Evolutionary conservation across 495 filamentous ascomycete species (phyloP).

Genomic region (Neurospora africana): DNA sequence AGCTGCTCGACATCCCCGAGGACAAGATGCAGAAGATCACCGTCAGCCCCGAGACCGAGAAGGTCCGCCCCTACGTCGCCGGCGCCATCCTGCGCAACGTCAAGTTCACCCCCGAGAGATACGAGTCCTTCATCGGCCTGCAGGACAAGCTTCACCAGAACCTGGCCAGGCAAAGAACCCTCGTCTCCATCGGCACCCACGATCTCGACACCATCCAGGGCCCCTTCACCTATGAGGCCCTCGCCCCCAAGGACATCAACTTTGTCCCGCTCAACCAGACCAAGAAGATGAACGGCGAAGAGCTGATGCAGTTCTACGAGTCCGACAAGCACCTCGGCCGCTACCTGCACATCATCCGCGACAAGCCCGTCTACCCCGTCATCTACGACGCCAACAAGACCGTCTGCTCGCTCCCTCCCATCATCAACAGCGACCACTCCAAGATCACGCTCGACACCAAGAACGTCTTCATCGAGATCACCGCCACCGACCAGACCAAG

Average conservation of each 20-base stretch:
- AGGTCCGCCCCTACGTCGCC: conserved; percentile 76
- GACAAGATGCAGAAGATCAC: conserved; percentile 70
- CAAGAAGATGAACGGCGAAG: conserved; percentile 71
- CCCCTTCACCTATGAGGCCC: conserved; percentile 92
- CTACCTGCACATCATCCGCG: conserved; percentile 85
- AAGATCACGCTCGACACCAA: conserved; percentile 85
- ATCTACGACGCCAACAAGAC: conserved; percentile 81
- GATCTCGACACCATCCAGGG: conserved; percentile 89
- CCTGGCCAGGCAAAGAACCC: conserved; percentile 79
- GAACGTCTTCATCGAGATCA: conserved; percentile 95
- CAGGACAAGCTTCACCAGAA: conserved; percentile 99
- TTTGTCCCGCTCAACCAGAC: conserved; percentile 88
- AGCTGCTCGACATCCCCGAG: conserved; percentile 54
- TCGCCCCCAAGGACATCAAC: conserved; percentile 81
- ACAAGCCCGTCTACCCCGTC: conserved; percentile 92
- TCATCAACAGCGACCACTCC: conserved; percentile 94
- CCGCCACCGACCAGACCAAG: conserved; percentile 94
- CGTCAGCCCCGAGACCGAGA: conserved; percentile 66
- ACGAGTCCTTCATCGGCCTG: conserved; percentile 94
- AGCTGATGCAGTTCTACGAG: conserved; percentile 94
- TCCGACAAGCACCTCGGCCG: conserved; percentile 73
- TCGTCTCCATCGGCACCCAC: conserved; percentile 95
- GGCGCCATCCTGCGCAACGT: conserved; percentile 80
- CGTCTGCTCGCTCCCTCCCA: conserved; percentile 89
- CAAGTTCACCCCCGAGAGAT: conserved; percentile 80